phyloP scores from a whole-genome alignment of 2,329 filamentous ascomycete species.

The Davidsoniella eucalypti region DNA sequence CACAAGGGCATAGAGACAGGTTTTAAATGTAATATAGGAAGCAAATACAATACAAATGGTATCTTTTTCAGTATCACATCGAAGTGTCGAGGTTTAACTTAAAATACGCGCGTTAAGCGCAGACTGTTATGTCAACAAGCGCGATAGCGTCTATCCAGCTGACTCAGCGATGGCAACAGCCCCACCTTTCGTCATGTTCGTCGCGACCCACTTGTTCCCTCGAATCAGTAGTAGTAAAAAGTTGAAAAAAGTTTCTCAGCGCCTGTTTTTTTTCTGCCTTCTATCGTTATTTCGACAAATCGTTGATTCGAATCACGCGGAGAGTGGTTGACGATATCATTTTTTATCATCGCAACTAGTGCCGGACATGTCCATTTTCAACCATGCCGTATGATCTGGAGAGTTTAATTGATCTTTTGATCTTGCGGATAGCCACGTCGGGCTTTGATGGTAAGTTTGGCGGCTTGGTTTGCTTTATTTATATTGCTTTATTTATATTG shows the following conservation, averaged over 20 bases:
- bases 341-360: conserved; percentile 1
- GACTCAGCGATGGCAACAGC: too few species aligned
- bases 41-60: too few species aligned
- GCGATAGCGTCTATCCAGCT: too few species aligned
- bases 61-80: too few species aligned
- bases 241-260: too few species aligned
- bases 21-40: too few species aligned
- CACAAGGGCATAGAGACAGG: background rate
- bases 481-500: background rate
- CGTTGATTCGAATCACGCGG: conserved; percentile 8
- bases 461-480: background rate
- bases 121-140: too few species aligned
- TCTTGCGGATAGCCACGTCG: conserved; percentile 13
- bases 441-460: conserved; percentile 12
- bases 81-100: too few species aligned
- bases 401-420: conserved; percentile 13
- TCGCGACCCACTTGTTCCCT: too few species aligned
- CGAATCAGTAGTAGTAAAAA: too few species aligned
- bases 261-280: background rate
- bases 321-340: background rate
- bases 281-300: background rate
- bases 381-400: conserved; percentile 14
- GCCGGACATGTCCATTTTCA: background rate
- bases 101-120: too few species aligned
- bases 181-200: too few species aligned